Evolutionary conservation across 495 filamentous ascomycete genomes (phyloP), one percentile per base, ranked within the genome.

Genomic region (Penicillium waksmanii): DNA sequence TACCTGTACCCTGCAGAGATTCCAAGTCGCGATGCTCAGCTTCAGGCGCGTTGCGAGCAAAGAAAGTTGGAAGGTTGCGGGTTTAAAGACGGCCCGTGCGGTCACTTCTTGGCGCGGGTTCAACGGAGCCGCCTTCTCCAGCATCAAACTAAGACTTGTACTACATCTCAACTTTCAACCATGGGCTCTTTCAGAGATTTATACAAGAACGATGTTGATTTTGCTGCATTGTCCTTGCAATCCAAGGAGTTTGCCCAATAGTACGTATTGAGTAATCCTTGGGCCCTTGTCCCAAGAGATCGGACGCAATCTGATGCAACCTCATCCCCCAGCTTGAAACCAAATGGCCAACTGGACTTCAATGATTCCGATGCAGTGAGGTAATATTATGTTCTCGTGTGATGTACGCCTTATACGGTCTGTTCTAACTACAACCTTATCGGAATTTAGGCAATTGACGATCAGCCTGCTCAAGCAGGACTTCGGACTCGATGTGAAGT

Each of bases 261-360:
- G 82, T 84, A 67, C 34, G 77, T 74, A 34, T 64, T 47, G 25
- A 31, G 50, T 42, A n/a, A 19, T 44, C 15, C 5, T 18, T 44
- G 1, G 1, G 27, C 53, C 18, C 18, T 23, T 23, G 4, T 23
- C 23, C 23, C 23, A 23, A n/a, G 36, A 23, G 23, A 34, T 21
- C 23, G 11, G 2, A 52, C 5, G 4, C 8, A 18, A 17, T 34
- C 35, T 54, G 7, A 36, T 18, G 19, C 12, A 44, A 44, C 51
- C 63, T 70, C 51, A 72, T 27, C 5, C 2, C 8, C 0, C 43
- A 85, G 82, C 35, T 65, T 92, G 46, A 86, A 85, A 60, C 60
- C 76, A 8, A 87, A 89, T 63, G 82, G 82, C 5, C 82, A 89
- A 57, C 74, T 98, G 17, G 87, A 97, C 73, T 98, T 98, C 66